Conservation (phyloP, 371 early-diverging fungal species). For the Mortierella sp. region DNA sequence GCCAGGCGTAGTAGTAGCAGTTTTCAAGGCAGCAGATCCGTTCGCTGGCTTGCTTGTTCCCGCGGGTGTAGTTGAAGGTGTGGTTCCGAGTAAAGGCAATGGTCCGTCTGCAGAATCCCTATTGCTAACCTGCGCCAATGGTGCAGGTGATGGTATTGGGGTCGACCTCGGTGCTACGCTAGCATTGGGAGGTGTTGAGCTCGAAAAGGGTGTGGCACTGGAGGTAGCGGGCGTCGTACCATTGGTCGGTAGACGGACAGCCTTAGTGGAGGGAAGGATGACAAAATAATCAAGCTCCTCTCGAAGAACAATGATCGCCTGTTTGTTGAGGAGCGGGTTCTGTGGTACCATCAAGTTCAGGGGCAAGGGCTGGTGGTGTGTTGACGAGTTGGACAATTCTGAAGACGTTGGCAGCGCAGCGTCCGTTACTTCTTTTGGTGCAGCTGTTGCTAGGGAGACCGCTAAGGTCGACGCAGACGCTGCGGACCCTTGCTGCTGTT, state of each 20-base stretch:
- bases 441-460: constrained; percentile 2
- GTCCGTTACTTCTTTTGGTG: constrained; percentile 16
- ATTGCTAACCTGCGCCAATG: neutral
- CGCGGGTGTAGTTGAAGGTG: neutral
- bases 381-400: constrained; percentile 1
- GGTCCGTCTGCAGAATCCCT: constrained; percentile 17
- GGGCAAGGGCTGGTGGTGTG: constrained; percentile 18
- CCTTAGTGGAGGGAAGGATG: constrained; percentile 52
- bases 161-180: constrained; percentile 1
- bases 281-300: constrained; percentile 77
- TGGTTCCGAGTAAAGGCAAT: constrained; percentile 17
- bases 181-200: neutral
- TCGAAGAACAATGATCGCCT: constrained; percentile 77
- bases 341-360: constrained; percentile 41
- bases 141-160: neutral
- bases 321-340: constrained; percentile 75
- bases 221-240: neutral
- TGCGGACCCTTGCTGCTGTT: constrained; percentile 4
- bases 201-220: neutral
- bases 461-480: neutral
- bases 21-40: neutral
- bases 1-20: neutral
- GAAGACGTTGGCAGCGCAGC: constrained; percentile 13
- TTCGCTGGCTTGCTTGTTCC: neutral
- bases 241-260: neutral